These are phyloP conservation scores for Croton laevigatus DNA, from an alignment of 441 rosid species.

Conservation along the genomic window DNA sequence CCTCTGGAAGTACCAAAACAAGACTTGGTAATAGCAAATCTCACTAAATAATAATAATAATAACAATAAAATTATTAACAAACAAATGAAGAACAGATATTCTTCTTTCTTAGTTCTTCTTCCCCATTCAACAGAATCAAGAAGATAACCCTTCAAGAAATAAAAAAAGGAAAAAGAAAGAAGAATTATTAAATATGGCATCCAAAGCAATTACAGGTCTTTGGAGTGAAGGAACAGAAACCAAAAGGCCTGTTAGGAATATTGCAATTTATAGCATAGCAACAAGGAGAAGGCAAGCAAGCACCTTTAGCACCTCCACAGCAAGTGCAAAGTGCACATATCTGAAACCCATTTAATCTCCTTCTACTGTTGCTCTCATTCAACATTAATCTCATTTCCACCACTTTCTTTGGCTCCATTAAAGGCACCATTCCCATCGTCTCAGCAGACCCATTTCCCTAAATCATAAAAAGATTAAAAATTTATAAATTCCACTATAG, in stretches of 20 bases:
- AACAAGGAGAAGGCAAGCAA: conserved; percentile 90
- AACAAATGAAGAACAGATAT: conserved; percentile 54
- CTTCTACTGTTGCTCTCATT: conserved; percentile 60
- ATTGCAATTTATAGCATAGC: conserved; percentile 96
- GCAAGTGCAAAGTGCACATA: conserved; percentile 94
- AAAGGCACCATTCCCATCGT: conserved; percentile 47
- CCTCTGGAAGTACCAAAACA: conserved; percentile 35
- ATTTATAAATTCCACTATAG: conserved; percentile 18
- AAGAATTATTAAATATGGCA: conserved; percentile 59
- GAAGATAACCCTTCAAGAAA: conserved; percentile 3
- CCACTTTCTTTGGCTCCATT: conserved; percentile 44
- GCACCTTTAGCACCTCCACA: conserved; percentile 84
- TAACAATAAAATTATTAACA: conserved; percentile 36
- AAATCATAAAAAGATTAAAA: conserved; percentile 18
- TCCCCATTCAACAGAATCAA: conserved; percentile 37
- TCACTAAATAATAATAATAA: conserved; percentile 12
- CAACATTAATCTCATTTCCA: conserved; percentile 59
- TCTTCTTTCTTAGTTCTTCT: conserved; percentile 29
- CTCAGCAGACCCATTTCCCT: conserved; percentile 52
- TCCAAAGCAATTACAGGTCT: conserved; percentile 91
- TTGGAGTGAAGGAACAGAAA: conserved; percentile 94
- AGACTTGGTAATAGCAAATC: conserved; percentile 27
- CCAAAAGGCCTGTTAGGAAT: conserved; percentile 98
- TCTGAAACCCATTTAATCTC: conserved; percentile 78
- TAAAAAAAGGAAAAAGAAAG: neutral